phyloP scores from a whole-genome alignment of 139 green algal genomes.

The Auxenochlorella pyrenoidosa region DNA sequence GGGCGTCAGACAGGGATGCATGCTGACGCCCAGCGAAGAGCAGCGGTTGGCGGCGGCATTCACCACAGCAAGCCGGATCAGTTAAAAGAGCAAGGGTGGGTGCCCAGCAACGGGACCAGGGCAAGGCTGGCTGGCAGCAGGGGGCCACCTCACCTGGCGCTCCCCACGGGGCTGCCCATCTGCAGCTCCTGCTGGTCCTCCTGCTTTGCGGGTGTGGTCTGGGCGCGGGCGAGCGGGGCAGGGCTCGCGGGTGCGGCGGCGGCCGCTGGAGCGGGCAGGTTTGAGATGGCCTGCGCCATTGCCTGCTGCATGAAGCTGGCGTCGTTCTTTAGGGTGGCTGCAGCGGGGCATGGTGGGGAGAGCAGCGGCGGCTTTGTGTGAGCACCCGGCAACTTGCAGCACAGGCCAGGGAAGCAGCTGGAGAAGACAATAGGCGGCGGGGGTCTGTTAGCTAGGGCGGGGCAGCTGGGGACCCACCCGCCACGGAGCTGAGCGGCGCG shows the following conservation, averaged over 20 bases:
- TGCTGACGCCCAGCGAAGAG: too few relatives aligned
- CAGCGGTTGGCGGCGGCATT: too few relatives aligned
- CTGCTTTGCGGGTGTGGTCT: background rate
- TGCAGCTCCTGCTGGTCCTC: background rate
- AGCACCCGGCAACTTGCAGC: too few relatives aligned
- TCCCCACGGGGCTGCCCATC: background rate
- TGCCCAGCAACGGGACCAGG: background rate
- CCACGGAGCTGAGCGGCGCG: background rate
- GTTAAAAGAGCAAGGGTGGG: background rate
- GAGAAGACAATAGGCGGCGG: too few relatives aligned
- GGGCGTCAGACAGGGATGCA: too few relatives aligned
- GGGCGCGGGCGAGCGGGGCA: background rate
- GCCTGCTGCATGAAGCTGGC: conserved; percentile 5
- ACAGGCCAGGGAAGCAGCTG: too few relatives aligned
- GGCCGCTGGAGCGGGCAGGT: background rate
- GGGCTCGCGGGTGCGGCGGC: background rate
- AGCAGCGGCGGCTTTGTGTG: background rate
- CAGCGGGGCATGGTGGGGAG: background rate
- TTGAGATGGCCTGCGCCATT: conserved; percentile 2
- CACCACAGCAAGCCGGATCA: background rate
- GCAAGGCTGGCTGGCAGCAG: background rate
- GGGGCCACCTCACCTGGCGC: background rate
- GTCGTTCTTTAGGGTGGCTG: conserved; percentile 9
- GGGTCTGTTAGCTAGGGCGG: too few relatives aligned
- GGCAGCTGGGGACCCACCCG: background rate